Evolutionary conservation across 306 rosid genomes (phyloP).

Genomic region (Sphenostylis stenocarpa): DNA sequence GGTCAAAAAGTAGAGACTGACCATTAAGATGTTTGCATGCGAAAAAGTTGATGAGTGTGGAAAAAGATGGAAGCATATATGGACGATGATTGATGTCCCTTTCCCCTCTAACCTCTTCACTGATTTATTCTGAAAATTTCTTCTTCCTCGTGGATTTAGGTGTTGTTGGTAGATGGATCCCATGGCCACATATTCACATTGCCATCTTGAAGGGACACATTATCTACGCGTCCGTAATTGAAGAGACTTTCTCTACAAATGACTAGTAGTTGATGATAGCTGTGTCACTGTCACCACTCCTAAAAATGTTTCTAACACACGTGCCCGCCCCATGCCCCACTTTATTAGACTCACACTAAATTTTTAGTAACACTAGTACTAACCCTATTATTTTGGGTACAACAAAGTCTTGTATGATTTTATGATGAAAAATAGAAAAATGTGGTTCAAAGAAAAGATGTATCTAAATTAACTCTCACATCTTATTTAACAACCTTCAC

Average conservation of each 20-base stretch:
- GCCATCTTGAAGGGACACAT: constrained; percentile 19
- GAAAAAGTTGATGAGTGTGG: constrained; percentile 28
- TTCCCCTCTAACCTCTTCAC: constrained; percentile 20
- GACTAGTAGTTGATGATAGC: constrained; percentile 11
- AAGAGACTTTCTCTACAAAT: neutral
- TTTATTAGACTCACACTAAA: neutral
- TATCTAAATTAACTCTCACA: no score
- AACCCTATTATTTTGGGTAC: no score
- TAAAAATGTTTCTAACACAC: constrained; percentile 19
- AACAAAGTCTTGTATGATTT: no score
- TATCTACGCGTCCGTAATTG: neutral
- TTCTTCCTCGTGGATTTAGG: constrained; percentile 41
- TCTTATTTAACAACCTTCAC: no score
- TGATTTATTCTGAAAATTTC: constrained; percentile 20
- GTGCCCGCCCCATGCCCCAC: constrained; percentile 23
- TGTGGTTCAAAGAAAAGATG: no score
- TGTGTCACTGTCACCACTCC: constrained; percentile 28
- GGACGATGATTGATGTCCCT: constrained; percentile 28
- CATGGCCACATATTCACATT: constrained; percentile 7
- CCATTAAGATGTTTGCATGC: constrained; percentile 34
- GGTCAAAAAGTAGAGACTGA: constrained; percentile 34
- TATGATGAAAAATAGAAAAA: no score
- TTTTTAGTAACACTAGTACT: neutral
- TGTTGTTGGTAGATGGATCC: constrained; percentile 19
- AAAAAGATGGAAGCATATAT: constrained; percentile 28